phyloP scores from a whole-genome alignment of 2,329 filamentous ascomycete genomes.

The Diaporthe nobilis region DNA sequence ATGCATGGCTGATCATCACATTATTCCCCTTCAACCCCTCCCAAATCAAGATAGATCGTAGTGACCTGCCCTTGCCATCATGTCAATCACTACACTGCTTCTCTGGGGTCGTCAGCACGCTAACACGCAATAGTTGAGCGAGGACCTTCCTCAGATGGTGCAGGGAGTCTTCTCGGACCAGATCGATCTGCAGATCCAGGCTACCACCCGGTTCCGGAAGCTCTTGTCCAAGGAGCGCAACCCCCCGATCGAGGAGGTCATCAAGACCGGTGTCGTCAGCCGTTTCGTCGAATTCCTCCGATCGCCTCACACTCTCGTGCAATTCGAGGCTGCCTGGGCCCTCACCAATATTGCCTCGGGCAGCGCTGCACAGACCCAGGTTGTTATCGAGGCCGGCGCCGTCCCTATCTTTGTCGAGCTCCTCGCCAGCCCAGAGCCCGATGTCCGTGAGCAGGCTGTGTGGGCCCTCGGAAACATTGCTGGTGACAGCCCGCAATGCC shows the following conservation, averaged over 20 bases:
- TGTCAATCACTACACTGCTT: background rate
- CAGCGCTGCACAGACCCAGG: constrained; percentile 96
- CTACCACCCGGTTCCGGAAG: constrained; percentile 98
- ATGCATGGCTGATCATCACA: background rate
- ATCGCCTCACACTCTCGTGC: constrained; percentile 96
- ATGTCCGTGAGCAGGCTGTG: constrained; percentile 97
- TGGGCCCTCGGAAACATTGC: constrained; percentile 99
- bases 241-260: constrained; percentile 98
- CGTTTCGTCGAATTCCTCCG: constrained; percentile 98
- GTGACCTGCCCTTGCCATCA: background rate
- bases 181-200: constrained; percentile 97
- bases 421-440: constrained; percentile 93
- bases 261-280: constrained; percentile 97
- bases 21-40: background rate
- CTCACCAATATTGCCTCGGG: constrained; percentile 99
- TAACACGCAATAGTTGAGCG: constrained; percentile 80
- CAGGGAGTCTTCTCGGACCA: constrained; percentile 98
- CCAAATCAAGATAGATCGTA: background rate
- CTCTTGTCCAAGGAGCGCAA: constrained; percentile 98
- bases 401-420: constrained; percentile 99
- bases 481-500: constrained; percentile 96
- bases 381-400: constrained; percentile 97
- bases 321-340: constrained; percentile 99
- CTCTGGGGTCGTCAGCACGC: constrained; percentile 34
- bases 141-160: constrained; percentile 99